These are phyloP conservation scores for Solanum virginianum DNA, from an alignment of 257 asterid species.

Conservation along the genomic window DNA sequence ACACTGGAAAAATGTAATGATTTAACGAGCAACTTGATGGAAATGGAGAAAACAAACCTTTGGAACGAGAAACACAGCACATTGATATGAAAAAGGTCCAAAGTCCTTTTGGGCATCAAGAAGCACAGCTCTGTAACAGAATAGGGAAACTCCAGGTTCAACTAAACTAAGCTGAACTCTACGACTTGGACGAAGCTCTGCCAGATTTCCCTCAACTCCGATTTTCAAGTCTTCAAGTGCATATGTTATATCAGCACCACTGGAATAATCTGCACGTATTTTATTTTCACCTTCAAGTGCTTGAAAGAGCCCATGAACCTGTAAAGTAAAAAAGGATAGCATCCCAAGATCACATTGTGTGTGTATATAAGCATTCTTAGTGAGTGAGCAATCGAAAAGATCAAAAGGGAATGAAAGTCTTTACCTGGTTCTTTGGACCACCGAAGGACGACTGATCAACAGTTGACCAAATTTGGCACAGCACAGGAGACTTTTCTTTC, in stretches of 20 bases:
- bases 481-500: conserved; percentile 32
- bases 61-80: conserved; percentile 82
- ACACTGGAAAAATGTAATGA: not conserved
- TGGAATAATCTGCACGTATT: conserved; percentile 42
- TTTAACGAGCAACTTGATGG: not conserved
- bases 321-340: conserved; percentile 3
- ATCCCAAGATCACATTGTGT: not conserved
- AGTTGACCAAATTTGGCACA: conserved; percentile 41
- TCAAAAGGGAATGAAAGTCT: not conserved
- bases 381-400: not conserved
- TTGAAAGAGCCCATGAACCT: conserved; percentile 52
- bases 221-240: conserved; percentile 72
- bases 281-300: conserved; percentile 56
- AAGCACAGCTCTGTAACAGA: conserved; percentile 55
- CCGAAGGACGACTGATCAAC: conserved; percentile 26
- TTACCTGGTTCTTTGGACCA: conserved; percentile 57
- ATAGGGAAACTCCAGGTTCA: conserved; percentile 59
- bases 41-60: conserved; percentile 32
- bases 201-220: conserved; percentile 64
- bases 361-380: not conserved
- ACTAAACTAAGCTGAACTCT: conserved; percentile 63
- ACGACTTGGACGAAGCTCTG: conserved; percentile 66
- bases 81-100: conserved; percentile 47
- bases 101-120: conserved; percentile 60
- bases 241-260: conserved; percentile 43